Percentiles rank a stretch among this genome's conserved stretches.
Evolutionary conservation across 2,329 filamentous ascomycete species (phyloP).

Genomic region (Alternaria sp.): DNA sequence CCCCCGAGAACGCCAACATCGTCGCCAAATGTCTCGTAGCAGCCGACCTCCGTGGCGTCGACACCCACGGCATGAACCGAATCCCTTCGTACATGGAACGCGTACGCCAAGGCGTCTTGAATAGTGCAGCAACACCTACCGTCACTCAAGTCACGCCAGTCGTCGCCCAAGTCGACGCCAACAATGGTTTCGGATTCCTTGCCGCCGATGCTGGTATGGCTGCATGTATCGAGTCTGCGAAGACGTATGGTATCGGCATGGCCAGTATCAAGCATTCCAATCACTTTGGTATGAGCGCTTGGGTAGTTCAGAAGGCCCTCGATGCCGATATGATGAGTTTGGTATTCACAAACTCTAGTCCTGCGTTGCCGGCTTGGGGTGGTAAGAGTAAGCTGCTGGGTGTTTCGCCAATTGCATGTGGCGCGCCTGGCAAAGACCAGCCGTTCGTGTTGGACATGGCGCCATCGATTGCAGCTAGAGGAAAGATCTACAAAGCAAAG

Average conservation of each 20-base stretch:
- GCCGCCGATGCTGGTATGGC: slow-evolving; percentile 72
- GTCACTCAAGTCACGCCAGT: slow-evolving; percentile 71
- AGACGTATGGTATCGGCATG: slow-evolving; percentile 75
- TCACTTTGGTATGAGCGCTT: slow-evolving; percentile 85
- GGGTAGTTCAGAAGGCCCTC: slow-evolving; percentile 78
- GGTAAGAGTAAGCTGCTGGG: slow-evolving; percentile 74
- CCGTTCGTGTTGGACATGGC: slow-evolving; percentile 80
- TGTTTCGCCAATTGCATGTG: slow-evolving; percentile 77
- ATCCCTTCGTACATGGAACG: slow-evolving; percentile 80
- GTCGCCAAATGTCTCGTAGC: slow-evolving; percentile 73
- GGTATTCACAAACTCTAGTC: slow-evolving; percentile 69
- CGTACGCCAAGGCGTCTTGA: slow-evolving; percentile 73
- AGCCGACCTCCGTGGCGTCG: slow-evolving; percentile 81
- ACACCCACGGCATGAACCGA: slow-evolving; percentile 81
- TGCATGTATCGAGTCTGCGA: slow-evolving; percentile 71
- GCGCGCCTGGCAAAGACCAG: slow-evolving; percentile 68
- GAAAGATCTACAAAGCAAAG: slow-evolving; percentile 75
- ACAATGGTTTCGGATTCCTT: slow-evolving; percentile 79
- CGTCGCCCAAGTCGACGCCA: slow-evolving; percentile 70
- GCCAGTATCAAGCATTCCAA: slow-evolving; percentile 78
- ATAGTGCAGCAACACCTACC: slow-evolving; percentile 66
- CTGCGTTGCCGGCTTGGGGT: slow-evolving; percentile 76
- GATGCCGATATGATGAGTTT: slow-evolving; percentile 70
- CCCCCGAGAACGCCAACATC: slow-evolving; percentile 65
- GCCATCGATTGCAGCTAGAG: slow-evolving; percentile 71